Evolutionary conservation across 352 stramenopile species (phyloP).

Genomic region (Pythium guiyangense): DNA sequence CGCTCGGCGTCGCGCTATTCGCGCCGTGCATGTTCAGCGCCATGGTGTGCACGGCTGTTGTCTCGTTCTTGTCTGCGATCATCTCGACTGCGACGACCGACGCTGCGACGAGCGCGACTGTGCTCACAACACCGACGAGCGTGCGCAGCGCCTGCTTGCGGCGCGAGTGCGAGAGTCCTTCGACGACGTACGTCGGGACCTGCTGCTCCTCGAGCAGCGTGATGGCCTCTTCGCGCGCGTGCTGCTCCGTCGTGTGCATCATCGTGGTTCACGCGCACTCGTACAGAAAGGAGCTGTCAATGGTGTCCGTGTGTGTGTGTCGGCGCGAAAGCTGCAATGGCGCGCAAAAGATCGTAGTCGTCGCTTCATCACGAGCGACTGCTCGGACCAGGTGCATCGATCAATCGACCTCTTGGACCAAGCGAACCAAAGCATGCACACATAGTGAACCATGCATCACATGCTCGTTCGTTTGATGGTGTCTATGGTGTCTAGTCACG

Average conservation of each 20-base stretch:
- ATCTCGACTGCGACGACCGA: conserved; percentile 23
- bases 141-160: conserved; percentile 6
- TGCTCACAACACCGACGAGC: conserved; percentile 11
- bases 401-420: too few relatives aligned
- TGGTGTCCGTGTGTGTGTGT: conserved; percentile 3
- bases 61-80: conserved; percentile 8
- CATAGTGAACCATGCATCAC: too few relatives aligned
- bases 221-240: conserved; percentile 4
- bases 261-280: background rate
- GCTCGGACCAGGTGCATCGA: conserved; percentile 3
- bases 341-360: conserved; percentile 1
- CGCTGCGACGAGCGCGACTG: conserved; percentile 13
- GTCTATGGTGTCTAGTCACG: too few relatives aligned
- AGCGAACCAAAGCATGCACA: too few relatives aligned
- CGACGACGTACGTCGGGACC: conserved; percentile 1
- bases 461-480: too few relatives aligned
- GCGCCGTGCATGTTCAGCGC: conserved; percentile 6
- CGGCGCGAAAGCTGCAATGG: conserved; percentile 4
- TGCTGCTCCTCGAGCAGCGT: conserved; percentile 11
- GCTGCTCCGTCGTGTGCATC: conserved; percentile 8
- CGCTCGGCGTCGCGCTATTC: background rate
- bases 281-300: background rate
- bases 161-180: conserved; percentile 2
- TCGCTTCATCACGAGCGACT: background rate
- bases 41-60: background rate